Conservation (phyloP, 2,329 filamentous ascomycete genomes). For the Aspergillus intermedius region DNA sequence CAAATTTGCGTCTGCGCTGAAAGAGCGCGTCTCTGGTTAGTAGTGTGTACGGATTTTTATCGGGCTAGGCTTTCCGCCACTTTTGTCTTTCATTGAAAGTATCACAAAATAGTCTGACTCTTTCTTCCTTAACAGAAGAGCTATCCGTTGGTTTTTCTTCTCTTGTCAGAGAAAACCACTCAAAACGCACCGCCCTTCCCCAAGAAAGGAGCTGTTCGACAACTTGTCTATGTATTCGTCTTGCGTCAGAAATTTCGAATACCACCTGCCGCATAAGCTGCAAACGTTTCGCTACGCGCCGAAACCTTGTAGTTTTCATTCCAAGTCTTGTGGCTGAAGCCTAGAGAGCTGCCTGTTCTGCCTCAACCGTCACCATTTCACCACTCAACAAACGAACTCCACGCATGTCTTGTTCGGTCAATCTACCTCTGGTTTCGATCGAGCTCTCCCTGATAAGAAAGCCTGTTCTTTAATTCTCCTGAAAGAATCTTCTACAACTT, state of each 20-base stretch:
- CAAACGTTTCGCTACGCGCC: constrained; percentile 93
- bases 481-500: constrained; percentile 19
- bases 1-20: constrained; percentile 5
- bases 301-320: constrained; percentile 85
- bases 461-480: constrained; percentile 21
- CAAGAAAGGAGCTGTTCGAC: constrained; percentile 24
- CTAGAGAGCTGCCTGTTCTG: constrained; percentile 16
- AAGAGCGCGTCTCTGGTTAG: constrained; percentile 13
- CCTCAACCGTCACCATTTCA: constrained; percentile 32
- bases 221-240: constrained; percentile 97
- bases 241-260: constrained; percentile 89
- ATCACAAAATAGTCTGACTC: constrained; percentile 10
- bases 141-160: constrained; percentile 28
- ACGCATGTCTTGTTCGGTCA: constrained; percentile 56
- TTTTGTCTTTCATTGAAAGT: constrained; percentile 1
- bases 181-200: constrained; percentile 6
- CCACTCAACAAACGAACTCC: constrained; percentile 21
- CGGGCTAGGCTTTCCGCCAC: constrained; percentile 1
- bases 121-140: constrained; percentile 17
- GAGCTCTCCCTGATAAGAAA: constrained; percentile 21
- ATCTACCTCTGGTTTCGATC: constrained; percentile 40
- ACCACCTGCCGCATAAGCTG: constrained; percentile 90
- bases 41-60: constrained; percentile 5
- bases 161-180: constrained; percentile 31
- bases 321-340: constrained; percentile 85